Percentiles rank a stretch among this genome's conserved stretches.
phyloP scores from a whole-genome alignment of 2,329 filamentous ascomycete species.

The Venturia aucupariae region DNA sequence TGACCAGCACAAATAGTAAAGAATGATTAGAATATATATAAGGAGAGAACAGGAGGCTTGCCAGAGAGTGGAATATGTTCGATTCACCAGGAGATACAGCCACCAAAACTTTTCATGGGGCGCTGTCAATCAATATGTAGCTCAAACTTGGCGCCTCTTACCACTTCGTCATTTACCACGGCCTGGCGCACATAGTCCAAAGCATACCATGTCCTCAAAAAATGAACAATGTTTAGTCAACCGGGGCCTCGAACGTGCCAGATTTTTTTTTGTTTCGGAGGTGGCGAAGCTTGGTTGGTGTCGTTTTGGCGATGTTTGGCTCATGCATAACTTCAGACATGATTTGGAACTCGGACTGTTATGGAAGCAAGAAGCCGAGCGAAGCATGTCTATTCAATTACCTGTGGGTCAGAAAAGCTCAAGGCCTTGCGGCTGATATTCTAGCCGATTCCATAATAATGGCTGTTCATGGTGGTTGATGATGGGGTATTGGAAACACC shows the following conservation, averaged over 20 bases:
- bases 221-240: background rate
- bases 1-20: constrained; percentile 1
- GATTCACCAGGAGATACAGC: constrained; percentile 87
- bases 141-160: background rate
- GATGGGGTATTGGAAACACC: background rate
- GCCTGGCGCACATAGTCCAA: background rate
- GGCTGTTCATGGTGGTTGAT: background rate
- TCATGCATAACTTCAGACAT: background rate
- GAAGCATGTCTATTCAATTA: background rate
- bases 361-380: background rate
- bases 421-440: background rate
- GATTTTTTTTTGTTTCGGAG: background rate
- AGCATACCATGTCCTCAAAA: constrained; percentile 1
- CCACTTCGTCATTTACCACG: background rate
- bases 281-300: background rate
- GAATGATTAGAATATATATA: background rate
- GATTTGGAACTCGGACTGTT: background rate
- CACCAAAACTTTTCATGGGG: constrained; percentile 69
- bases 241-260: constrained; percentile 2
- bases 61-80: constrained; percentile 74
- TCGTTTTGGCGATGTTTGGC: background rate
- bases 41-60: constrained; percentile 72
- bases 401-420: background rate
- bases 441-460: background rate
- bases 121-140: constrained; percentile 1